These are phyloP conservation scores for Solanum megistacrolobum DNA, from an alignment of 257 asterid genomes.

Conservation along the genomic window DNA sequence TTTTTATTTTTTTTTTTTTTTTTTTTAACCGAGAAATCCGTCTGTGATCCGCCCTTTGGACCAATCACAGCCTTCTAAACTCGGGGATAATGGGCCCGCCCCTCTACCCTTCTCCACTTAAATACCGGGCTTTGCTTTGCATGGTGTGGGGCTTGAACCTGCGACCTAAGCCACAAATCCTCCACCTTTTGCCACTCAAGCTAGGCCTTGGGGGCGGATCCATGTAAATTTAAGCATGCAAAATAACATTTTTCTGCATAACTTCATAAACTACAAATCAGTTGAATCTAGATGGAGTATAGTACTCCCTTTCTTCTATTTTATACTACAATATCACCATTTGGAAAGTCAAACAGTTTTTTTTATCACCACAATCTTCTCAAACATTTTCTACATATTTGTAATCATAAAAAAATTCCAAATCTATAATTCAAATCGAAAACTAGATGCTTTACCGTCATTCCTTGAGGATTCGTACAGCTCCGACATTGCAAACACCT, in stretches of 20 bases:
- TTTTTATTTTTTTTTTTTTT: no score
- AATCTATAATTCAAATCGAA: background rate
- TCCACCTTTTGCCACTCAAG: no score
- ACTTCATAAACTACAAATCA: background rate
- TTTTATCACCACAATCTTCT: background rate
- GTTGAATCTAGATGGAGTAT: background rate
- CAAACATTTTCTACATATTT: background rate
- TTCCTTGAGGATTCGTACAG: background rate
- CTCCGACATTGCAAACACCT: background rate
- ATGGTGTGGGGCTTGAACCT: no score
- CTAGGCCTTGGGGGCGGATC: no score
- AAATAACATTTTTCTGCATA: background rate
- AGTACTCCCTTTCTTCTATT: background rate
- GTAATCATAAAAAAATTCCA: background rate
- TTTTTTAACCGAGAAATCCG: no score
- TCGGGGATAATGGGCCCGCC: no score
- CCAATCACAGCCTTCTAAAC: no score
- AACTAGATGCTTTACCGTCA: background rate
- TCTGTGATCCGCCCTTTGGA: no score
- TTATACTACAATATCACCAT: background rate
- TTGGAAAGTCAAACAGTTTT: background rate
- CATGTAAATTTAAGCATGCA: background rate
- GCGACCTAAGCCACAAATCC: no score
- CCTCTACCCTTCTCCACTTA: no score
- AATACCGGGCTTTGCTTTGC: no score